Conservation (phyloP, 148 eudicot species). For the Rhododendron ferrugineum region DNA sequence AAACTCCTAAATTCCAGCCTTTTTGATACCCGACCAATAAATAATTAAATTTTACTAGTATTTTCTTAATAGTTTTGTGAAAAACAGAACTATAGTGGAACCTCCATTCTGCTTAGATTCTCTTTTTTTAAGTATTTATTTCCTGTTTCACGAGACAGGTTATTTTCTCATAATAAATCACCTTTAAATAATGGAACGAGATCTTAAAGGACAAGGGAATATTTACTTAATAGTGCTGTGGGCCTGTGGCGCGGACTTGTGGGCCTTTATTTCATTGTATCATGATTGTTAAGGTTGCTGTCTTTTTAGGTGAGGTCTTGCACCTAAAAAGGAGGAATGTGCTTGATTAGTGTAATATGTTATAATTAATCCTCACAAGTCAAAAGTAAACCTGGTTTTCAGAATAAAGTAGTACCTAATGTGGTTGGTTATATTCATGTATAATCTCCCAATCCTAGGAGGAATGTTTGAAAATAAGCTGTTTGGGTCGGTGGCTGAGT, state of each 20-base stretch:
- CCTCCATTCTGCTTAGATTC: too few species aligned
- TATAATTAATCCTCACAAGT: neutral
- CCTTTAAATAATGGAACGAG: too few species aligned
- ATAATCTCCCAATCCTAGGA: neutral
- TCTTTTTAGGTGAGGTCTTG: neutral
- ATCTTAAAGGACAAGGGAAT: too few species aligned
- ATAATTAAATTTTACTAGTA: neutral
- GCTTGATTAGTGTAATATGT: neutral
- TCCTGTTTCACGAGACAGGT: too few species aligned
- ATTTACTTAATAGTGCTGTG: neutral
- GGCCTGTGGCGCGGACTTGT: neutral
- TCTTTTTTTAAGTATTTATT: too few species aligned
- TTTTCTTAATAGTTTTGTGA: neutral
- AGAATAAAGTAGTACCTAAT: neutral
- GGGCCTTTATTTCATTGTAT: slow-evolving; percentile 8
- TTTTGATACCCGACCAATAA: neutral
- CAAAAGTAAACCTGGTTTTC: neutral
- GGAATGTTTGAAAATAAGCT: neutral
- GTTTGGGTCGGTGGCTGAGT: neutral
- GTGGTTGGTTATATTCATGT: neutral
- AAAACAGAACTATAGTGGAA: too few species aligned
- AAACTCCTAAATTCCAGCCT: neutral
- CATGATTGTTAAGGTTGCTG: neutral
- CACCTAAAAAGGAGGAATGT: neutral
- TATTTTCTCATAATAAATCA: too few species aligned